phyloP scores from a whole-genome alignment of 352 stramenopile genomes.

The Pythium apleroticum region DNA sequence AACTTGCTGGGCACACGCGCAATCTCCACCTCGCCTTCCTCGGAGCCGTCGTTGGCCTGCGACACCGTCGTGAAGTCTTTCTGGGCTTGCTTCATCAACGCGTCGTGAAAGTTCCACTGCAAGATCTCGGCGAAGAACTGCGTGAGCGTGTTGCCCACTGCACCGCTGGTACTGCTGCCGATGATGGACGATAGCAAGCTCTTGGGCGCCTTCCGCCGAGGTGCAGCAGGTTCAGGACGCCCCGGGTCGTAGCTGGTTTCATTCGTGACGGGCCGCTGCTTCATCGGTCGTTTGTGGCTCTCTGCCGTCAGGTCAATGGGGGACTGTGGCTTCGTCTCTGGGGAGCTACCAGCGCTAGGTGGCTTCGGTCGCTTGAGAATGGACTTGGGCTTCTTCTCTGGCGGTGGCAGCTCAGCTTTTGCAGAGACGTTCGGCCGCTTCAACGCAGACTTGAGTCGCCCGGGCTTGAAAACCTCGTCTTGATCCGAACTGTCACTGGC shows the following conservation, averaged over 20 bases:
- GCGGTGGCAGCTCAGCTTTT: background rate
- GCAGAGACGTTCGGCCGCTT: background rate
- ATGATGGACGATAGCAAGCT: conserved; percentile 13
- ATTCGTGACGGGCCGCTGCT: conserved; percentile 37
- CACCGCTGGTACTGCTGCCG: background rate
- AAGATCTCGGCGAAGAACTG: conserved; percentile 87
- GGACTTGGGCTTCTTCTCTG: conserved; percentile 31
- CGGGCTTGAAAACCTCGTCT: conserved; percentile 28
- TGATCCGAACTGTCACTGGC: conserved; percentile 57
- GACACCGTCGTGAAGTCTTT: conserved; percentile 48
- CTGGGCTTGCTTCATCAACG: conserved; percentile 53
- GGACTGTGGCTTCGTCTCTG: background rate
- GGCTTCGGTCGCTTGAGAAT: conserved; percentile 42
- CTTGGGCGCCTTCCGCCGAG: background rate
- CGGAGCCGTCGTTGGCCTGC: conserved; percentile 62
- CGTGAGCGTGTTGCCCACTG: conserved; percentile 58
- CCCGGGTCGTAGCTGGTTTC: background rate
- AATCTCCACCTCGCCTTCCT: conserved; percentile 74
- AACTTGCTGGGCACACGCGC: conserved; percentile 83
- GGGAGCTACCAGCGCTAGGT: conserved; percentile 12
- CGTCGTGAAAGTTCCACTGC: conserved; percentile 76
- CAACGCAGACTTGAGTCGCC: conserved; percentile 8
- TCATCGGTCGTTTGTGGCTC: conserved; percentile 63
- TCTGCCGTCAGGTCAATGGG: conserved; percentile 38
- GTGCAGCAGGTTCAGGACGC: background rate